Conservation (phyloP, 371 early-diverging fungal species). For the Basidiobolus meristosporus region DNA sequence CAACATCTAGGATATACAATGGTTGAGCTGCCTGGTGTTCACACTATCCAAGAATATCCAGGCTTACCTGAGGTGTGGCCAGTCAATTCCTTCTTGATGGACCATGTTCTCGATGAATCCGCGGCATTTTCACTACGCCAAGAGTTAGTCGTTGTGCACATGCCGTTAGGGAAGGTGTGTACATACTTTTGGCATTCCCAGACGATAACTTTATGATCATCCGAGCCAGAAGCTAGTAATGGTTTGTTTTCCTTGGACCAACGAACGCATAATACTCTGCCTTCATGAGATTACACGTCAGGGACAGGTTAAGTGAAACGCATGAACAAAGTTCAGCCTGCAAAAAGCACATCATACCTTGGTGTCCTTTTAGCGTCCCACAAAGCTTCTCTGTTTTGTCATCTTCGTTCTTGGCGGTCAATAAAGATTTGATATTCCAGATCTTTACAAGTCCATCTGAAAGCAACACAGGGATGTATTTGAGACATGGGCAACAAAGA, state of each 20-base stretch:
- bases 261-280: conserved; percentile 78
- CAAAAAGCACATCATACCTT: conserved; percentile 23
- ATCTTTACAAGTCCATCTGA: conserved; percentile 65
- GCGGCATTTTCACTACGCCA: conserved; percentile 14
- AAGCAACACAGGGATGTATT: no score
- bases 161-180: not conserved
- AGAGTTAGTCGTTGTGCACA: conserved; percentile 24
- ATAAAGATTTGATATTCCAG: conserved; percentile 55
- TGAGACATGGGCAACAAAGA: not conserved
- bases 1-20: conserved; percentile 40
- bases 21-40: not conserved
- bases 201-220: conserved; percentile 70
- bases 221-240: conserved; percentile 76
- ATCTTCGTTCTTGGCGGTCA: conserved; percentile 21
- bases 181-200: conserved; percentile 49
- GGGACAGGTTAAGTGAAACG: not conserved
- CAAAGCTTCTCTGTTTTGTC: conserved; percentile 37
- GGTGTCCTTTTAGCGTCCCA: conserved; percentile 64
- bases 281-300: conserved; percentile 9
- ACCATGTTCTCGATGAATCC: conserved; percentile 54
- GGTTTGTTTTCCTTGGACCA: conserved; percentile 59
- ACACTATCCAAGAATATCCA: not conserved
- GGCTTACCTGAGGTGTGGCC: conserved; percentile 42
- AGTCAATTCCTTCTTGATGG: conserved; percentile 50
- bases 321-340: not conserved